Evolutionary conservation across 2,329 filamentous ascomycete genomes (phyloP), one percentile per base, ranked within the genome.

Genomic region (Paraphaeosphaeria minitans): DNA sequence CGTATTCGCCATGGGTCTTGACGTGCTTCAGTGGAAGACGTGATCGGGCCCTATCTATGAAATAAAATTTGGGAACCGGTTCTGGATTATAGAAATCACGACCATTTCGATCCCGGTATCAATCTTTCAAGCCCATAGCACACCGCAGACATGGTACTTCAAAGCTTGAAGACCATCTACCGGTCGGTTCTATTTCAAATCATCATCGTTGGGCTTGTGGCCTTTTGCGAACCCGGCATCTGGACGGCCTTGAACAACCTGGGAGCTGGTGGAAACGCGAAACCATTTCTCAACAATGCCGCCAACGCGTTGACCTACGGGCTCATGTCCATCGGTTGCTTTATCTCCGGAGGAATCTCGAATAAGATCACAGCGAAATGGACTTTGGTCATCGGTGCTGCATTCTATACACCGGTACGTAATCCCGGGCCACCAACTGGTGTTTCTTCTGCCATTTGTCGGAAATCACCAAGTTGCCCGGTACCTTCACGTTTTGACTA

Each of bases 141-240:
- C 9, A 13, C 12, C 21, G 5, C 13, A 10, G 19, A 29, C 1
- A 46, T 46, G 43, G 43, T 29, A 6, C 19, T 46, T 3, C 22
- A 46, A 27, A 24, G 22, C 4, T 9, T 27, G 13, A 27, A 46
- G 43, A 21, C 43, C 9, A 29, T 46, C 43, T 82, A 80, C 62
- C 77, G 81, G 16, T 80, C 79, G 45, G 80, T 80, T 4, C 66
- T 82, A 0, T 82, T 80, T 68, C 80, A 82, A 57, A 80, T 80
- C 51, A 77, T 82, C 41, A 57, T 82, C 19, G 77, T 81, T 4
- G 80, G 80, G 21, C 60, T 78, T 48, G 78, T 77, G 21, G 77
- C 76, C 4, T 82, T 82, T 64, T 80, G 78, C 1, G 79, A 81
- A 42, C 80, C 80, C 0, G 80, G 79, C 2, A 80, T 82, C 22